Evolutionary conservation across 192 early-diverging fungal genomes (phyloP), one percentile per base, ranked within the genome.

Genomic region (Umbelopsis isabellina): DNA sequence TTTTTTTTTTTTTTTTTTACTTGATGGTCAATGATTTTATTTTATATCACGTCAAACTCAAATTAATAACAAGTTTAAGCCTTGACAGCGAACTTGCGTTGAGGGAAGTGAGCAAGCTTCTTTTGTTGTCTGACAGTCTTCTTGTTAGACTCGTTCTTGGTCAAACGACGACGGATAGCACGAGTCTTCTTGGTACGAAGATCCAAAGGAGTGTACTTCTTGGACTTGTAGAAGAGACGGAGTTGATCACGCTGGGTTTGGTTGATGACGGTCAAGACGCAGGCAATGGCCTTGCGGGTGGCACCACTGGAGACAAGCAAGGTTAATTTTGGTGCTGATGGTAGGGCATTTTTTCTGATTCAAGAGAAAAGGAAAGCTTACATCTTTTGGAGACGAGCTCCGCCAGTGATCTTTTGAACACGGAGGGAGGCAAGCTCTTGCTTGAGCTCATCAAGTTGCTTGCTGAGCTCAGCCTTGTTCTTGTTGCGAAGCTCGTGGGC

Each of bases 101-200:
- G 88, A 76, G 94, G 91, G 89, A 96, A 97, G 89, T 95, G 90
- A 49, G 76, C 81, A 53, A 85, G 87, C 90, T 93, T 93, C 92
- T 97, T 97, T 70, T 84, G 83, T 82, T 95, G 91, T 85, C 89
- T 91, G 72, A 92, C 75, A 74, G 97, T 99, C 91, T 92, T 95
- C 79, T 79, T 79, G 68, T 89, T 77, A 51, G 80, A 77, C 87
- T 99, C 94, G 78, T 81, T 68, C 76, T 86, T 79, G 87, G 95
- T 95, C 84, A 99, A 86, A 72, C 91, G 91, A 75, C 96, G 93
- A 66, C 97, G 95, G 84, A 98, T 91, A 72, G 97, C 97, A 80
- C 97, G 95, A 75, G 97, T 99, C 91, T 95, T 95, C 93, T 99
- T 99, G 82, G 84, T 85, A 77, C 97, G 94, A 80, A 99, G 92